Evolutionary conservation across 768 basidiomycete species (phyloP), one percentile per base, ranked within the genome.

Genomic region (Amyloporia xantha): DNA sequence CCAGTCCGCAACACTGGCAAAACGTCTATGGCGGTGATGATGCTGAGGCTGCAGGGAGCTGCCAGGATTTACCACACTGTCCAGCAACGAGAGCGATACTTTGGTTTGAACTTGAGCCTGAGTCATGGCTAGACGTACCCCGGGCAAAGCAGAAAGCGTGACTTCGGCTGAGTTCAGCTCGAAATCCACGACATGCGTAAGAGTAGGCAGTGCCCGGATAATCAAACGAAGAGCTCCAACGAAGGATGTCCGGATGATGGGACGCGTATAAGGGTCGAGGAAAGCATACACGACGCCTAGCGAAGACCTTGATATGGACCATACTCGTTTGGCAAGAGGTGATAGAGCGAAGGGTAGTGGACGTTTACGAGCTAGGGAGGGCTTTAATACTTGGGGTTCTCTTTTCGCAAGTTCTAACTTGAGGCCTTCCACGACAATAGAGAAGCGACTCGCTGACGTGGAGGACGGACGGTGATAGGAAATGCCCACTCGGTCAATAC

Each of bases 131-230:
- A 87, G 59, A 52, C 73, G 72, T 13, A 73, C 70, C 23, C 76
- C 81, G 30, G 77, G 75, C 12, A 76, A 57, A 23, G 74, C 76
- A 11, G 73, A 59, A 36, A 79, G 76, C 2, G 73, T 74, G 17
- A 87, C 55, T 3, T 71, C 64, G 3, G 76, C 75, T 15, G 73
- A 71, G 54, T 79, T 75, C 1, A 88, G 61, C 50, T 89, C 86
- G 37, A 89, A 79, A 41, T 82, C 78, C 21, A 88, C 62, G 0
- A 78, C 76, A 54, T 83, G 81, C 26, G 79, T 81, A 41, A 89
- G 72, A 44, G 72, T 70, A n/a, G 86, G 87, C 1, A 89, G 71
- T 64, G 76, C 77, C 43, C 74, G 74, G 53, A 89, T 84, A 50
- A 75, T 63, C 50, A 81, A 60, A 20, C 80, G 80, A 24, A 88